Percentiles rank a stretch among this genome's conserved stretches.
These are phyloP conservation scores for Liriodendron chinense DNA, from an alignment of 164 flowering plant species.

Conservation along the genomic window DNA sequence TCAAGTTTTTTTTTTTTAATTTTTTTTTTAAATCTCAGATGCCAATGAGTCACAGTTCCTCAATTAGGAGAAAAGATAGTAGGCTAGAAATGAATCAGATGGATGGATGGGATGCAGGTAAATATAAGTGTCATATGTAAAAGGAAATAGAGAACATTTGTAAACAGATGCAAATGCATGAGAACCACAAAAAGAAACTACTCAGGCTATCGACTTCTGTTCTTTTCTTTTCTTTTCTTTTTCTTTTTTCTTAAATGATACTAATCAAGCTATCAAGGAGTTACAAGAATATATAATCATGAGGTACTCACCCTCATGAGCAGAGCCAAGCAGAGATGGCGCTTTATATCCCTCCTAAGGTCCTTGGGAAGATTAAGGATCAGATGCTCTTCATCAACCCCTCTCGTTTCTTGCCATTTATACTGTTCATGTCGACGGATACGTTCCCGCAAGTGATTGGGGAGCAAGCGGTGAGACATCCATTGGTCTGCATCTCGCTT, in stretches of 20 bases:
- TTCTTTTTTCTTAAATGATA: too few species aligned
- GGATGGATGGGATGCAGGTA: neutral
- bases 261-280: too few species aligned
- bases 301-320: slow-evolving; percentile 44
- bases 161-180: neutral
- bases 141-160: too few species aligned
- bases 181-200: neutral
- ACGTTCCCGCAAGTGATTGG: slow-evolving; percentile 48
- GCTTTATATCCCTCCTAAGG: slow-evolving; percentile 61
- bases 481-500: slow-evolving; percentile 69
- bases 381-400: slow-evolving; percentile 58
- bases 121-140: too few species aligned
- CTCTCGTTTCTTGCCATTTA: slow-evolving; percentile 68
- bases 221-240: too few species aligned
- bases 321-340: slow-evolving; percentile 54
- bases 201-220: too few species aligned
- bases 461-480: slow-evolving; percentile 70
- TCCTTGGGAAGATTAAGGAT: slow-evolving; percentile 57
- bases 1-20: too few species aligned
- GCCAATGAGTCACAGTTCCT: too few species aligned
- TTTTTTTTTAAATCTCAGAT: too few species aligned
- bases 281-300: neutral
- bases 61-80: too few species aligned
- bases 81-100: too few species aligned
- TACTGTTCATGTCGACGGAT: slow-evolving; percentile 59